phyloP scores from a whole-genome alignment of 108 stramenopile genomes.

The Pseudonitzschia delicatissima region DNA sequence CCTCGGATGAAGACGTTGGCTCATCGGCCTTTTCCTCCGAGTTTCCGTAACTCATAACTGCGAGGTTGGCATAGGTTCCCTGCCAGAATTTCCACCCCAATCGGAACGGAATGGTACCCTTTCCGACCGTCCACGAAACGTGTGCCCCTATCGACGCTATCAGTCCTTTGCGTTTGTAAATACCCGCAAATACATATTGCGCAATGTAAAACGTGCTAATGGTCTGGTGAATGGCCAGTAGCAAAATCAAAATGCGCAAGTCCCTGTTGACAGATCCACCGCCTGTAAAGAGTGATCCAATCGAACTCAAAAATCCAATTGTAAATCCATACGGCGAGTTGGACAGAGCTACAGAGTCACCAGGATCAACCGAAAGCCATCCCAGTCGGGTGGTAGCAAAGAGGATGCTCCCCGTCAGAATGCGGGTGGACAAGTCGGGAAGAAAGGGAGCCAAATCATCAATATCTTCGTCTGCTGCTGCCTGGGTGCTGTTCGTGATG shows the following conservation, averaged over 20 bases:
- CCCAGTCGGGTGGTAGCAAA: constrained; percentile 30
- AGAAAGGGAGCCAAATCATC: not conserved
- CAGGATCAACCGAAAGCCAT: constrained; percentile 20
- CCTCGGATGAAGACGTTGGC: no score
- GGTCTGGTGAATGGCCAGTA: constrained; percentile 29
- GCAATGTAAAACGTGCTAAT: constrained; percentile 31
- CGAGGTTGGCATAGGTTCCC: no score
- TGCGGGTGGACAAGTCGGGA: constrained; percentile 1
- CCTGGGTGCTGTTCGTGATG: no score
- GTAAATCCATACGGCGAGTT: constrained; percentile 30
- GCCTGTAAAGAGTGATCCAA: constrained; percentile 14
- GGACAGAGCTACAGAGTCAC: constrained; percentile 10
- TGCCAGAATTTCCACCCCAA: constrained; percentile 7
- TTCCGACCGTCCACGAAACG: constrained; percentile 32
- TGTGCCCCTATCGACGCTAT: constrained; percentile 27
- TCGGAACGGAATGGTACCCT: constrained; percentile 25
- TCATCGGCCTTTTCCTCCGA: no score
- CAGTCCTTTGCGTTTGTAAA: constrained; percentile 22
- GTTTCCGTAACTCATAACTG: not conserved
- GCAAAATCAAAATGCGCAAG: constrained; percentile 6
- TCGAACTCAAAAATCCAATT: constrained; percentile 21
- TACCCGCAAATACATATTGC: constrained; percentile 13
- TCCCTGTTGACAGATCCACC: constrained; percentile 1
- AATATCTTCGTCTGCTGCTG: no score
- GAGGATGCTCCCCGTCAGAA: constrained; percentile 16